Base-by-base conservation (phyloP, 352 stramenopile genomes). In the Vaucheria bursata region DNA sequence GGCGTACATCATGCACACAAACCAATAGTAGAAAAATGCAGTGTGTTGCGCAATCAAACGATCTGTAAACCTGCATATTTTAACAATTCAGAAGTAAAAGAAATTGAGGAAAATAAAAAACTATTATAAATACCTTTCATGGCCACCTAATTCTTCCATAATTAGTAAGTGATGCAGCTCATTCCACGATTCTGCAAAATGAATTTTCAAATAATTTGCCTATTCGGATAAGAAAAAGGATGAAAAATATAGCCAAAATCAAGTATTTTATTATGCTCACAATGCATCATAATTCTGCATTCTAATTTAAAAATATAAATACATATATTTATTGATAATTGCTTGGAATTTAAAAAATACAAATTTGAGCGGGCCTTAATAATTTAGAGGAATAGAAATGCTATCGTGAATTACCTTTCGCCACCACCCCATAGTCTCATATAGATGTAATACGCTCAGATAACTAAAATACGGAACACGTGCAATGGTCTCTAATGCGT, bases 151-250 rank as follows among this genome's bases (percentile, higher is more conserved):
- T 75, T 85, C 77, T 83, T 94, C 90, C 88, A 94, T 93, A 77
- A 94, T 94, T 0, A 93, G 75, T 33, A 94, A 84, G 84, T 94
- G 90, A 79, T 93, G 89, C 34, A 92, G 69, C 79, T 94, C 90
- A 79, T 94, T 94, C 80, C 88, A 90, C 33, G 84, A 86, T 80
- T 94, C 89, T 45, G 89, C 89, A 83, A 90, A 93, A 79, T 93
- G 89, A 0, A 88, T 81, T 66, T 88, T 86, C 33, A 83, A 45
- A 73, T 83, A 83, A 40, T 83, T 66, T 40, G 65, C 78, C 78
- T 83, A 65, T 29, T n/a, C n/a, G n/a, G n/a, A n/a, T n/a, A n/a
- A n/a, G n/a, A n/a, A n/a, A n/a, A n/a, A n/a, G n/a, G n/a, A n/a
- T n/a, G n/a, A n/a, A n/a, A n/a, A n/a, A n/a, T n/a, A n/a, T n/a